These are phyloP conservation scores for Escallonia rubra DNA, from an alignment of 129 eudicot genomes.

Conservation along the genomic window DNA sequence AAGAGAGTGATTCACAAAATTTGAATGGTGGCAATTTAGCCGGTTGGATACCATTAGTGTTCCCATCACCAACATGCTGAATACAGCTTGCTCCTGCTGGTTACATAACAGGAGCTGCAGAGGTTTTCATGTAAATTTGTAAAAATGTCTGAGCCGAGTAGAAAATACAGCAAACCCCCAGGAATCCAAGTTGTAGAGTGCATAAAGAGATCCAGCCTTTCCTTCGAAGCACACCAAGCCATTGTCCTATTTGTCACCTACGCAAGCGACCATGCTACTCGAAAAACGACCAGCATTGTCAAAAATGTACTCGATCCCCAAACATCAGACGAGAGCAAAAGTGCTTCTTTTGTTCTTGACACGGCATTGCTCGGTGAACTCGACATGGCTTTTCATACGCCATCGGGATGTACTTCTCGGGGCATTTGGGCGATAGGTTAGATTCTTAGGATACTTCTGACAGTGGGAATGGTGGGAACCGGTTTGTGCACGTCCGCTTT, in stretches of 20 bases:
- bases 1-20: no score
- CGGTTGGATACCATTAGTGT: no score
- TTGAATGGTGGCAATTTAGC: no score
- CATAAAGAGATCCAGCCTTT: slow-evolving; percentile 34
- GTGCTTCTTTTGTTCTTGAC: slow-evolving; percentile 42
- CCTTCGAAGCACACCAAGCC: slow-evolving; percentile 65
- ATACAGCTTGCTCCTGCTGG: slow-evolving; percentile 4
- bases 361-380: slow-evolving; percentile 83
- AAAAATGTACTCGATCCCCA: slow-evolving; percentile 91
- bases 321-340: slow-evolving; percentile 26
- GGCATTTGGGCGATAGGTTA: slow-evolving; percentile 80
- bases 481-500: slow-evolving; percentile 75
- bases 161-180: slow-evolving; percentile 34
- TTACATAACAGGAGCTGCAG: not conserved
- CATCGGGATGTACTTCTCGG: slow-evolving; percentile 70
- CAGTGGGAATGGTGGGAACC: slow-evolving; percentile 89
- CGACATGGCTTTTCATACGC: slow-evolving; percentile 84
- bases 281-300: slow-evolving; percentile 82
- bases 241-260: slow-evolving; percentile 68
- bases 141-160: slow-evolving; percentile 1
- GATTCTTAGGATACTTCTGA: slow-evolving; percentile 68
- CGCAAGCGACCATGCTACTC: slow-evolving; percentile 60
- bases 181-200: slow-evolving; percentile 54
- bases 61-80: no score
- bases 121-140: slow-evolving; percentile 28